Percentiles rank a stretch among this genome's conserved stretches.
Conservation (phyloP, 164 flowering plant genomes). For the Aristolochia californica region DNA sequence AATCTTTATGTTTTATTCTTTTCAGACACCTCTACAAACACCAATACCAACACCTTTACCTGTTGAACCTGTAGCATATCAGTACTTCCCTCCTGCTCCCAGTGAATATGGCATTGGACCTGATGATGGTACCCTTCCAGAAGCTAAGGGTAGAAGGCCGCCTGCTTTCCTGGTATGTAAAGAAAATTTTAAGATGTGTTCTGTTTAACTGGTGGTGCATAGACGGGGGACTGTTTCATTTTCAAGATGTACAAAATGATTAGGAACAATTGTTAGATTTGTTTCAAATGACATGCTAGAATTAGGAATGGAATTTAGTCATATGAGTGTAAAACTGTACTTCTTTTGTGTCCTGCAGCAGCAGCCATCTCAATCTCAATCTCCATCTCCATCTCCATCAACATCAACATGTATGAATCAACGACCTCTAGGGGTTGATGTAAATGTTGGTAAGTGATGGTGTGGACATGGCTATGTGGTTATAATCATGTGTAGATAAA, state of each 20-base stretch:
- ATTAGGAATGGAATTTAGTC: not conserved
- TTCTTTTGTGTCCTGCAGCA: constrained; percentile 31
- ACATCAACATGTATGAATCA: constrained; percentile 50
- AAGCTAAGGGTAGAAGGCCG: constrained; percentile 6
- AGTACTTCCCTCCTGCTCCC: constrained; percentile 7
- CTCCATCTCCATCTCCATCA: too few relatives aligned
- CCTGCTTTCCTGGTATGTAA: constrained; percentile 9
- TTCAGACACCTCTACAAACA: constrained; percentile 14
- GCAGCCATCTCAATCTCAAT: constrained; percentile 39
- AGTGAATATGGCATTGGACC: constrained; percentile 6
- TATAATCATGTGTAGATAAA: not conserved
- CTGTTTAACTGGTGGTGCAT: not conserved
- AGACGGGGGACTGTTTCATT: too few relatives aligned
- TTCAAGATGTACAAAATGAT: too few relatives aligned
- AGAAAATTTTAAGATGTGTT: not conserved
- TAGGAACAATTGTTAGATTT: not conserved
- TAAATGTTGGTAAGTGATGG: constrained; percentile 71
- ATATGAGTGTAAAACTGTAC: not conserved
- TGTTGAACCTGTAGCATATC: constrained; percentile 8
- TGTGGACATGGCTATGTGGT: not conserved
- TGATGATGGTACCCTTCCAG: constrained; percentile 4
- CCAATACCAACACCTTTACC: constrained; percentile 16
- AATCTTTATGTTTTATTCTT: not conserved
- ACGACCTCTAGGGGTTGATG: constrained; percentile 76
- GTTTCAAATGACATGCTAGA: not conserved